A percentile compares a stretch with the other conserved stretches of the same genome.
Conservation (phyloP, 106 monocot species). For the Cymbidium sinense region DNA sequence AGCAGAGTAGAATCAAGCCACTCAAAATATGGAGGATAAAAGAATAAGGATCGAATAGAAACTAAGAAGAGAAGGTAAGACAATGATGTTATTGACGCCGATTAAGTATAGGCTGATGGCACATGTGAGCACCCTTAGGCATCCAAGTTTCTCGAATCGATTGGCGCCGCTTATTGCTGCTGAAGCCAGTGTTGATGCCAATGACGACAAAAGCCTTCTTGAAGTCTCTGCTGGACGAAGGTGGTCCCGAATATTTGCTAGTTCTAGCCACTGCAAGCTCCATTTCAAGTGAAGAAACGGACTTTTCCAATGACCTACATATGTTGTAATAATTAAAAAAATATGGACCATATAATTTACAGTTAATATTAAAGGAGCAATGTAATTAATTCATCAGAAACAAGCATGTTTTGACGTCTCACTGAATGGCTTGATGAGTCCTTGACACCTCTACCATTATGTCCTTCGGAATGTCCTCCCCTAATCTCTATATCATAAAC, state of each 20-base stretch:
- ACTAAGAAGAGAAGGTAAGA: background rate
- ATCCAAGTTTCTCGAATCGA: conserved; percentile 83
- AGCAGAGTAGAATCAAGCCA: no score
- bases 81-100: background rate
- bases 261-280: conserved; percentile 63
- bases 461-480: conserved; percentile 35
- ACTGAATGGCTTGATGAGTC: conserved; percentile 75
- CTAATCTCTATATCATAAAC: conserved; percentile 30
- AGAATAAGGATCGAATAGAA: no score
- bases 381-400: no score
- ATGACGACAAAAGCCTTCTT: conserved; percentile 70
- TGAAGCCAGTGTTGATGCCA: conserved; percentile 94
- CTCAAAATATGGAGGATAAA: no score
- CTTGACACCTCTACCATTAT: conserved; percentile 67
- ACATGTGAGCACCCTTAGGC: conserved; percentile 46
- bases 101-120: background rate
- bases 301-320: conserved; percentile 64
- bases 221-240: background rate
- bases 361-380: background rate
- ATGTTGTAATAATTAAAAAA: background rate
- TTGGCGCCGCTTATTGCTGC: conserved; percentile 68
- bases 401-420: conserved; percentile 15
- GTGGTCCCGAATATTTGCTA: background rate
- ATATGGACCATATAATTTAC: no score
- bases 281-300: conserved; percentile 66